These are phyloP conservation scores for Ascochyta koolunga DNA, from an alignment of 2,329 filamentous ascomycete genomes.

Conservation along the genomic window DNA sequence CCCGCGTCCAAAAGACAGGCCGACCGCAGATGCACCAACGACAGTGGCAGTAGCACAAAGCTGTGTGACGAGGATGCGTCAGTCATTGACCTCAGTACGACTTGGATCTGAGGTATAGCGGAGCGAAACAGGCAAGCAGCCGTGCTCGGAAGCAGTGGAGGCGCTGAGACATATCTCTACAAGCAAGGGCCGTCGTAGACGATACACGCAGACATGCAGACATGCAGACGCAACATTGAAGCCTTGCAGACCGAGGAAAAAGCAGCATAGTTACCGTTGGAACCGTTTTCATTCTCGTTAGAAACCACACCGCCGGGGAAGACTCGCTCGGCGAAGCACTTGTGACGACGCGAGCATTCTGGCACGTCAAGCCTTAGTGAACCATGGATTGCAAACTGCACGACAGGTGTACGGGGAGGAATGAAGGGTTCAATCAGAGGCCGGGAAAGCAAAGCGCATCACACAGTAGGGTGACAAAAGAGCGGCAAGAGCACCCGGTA, in stretches of 20 bases:
- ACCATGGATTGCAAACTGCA: conserved; percentile 30
- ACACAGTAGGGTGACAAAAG: conserved; percentile 28
- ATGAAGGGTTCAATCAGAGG: conserved; percentile 31
- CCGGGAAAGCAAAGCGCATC: conserved; percentile 25
- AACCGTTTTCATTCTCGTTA: conserved; percentile 55
- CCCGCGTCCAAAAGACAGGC: conserved; percentile 62
- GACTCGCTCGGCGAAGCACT: conserved; percentile 47
- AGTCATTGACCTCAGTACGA: conserved; percentile 42
- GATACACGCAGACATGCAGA: conserved; percentile 8
- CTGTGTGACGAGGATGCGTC: conserved; percentile 52
- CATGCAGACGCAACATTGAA: conserved; percentile 12
- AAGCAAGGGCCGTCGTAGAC: conserved; percentile 34
- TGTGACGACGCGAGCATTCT: conserved; percentile 50
- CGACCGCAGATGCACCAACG: conserved; percentile 65
- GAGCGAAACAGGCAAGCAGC: conserved; percentile 34
- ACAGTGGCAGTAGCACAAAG: conserved; percentile 67
- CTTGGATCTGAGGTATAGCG: conserved; percentile 27
- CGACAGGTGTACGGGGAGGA: conserved; percentile 24
- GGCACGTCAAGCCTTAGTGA: conserved; percentile 42
- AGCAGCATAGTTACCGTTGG: conserved; percentile 49
- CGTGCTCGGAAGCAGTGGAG: conserved; percentile 28
- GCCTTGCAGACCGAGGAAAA: conserved; percentile 24
- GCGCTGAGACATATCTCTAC: conserved; percentile 36
- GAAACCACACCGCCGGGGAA: conserved; percentile 44
- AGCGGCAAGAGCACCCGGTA: conserved; percentile 32